phyloP scores from a whole-genome alignment of 352 stramenopile species.

The Blastocystis sp. region DNA sequence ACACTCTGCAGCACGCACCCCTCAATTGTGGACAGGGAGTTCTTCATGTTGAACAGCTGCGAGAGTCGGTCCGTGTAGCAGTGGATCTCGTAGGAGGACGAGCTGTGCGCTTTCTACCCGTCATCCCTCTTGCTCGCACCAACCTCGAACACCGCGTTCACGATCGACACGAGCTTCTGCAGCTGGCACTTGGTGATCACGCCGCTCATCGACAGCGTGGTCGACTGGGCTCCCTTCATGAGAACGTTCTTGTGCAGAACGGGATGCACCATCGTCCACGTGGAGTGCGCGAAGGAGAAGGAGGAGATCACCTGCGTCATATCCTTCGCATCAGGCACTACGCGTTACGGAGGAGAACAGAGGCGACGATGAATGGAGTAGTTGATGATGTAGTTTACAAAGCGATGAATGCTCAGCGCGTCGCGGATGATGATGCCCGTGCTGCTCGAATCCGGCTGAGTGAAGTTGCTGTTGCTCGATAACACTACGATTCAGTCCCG shows the following conservation, averaged over 20 bases:
- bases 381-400: slow-evolving; percentile 57
- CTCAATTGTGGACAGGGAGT: slow-evolving; percentile 65
- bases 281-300: slow-evolving; percentile 37
- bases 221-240: neutral
- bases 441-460: neutral
- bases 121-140: neutral
- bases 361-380: slow-evolving; percentile 46
- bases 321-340: slow-evolving; percentile 54
- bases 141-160: slow-evolving; percentile 43
- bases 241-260: slow-evolving; percentile 45
- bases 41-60: slow-evolving; percentile 41
- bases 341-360: neutral
- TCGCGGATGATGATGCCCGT: slow-evolving; percentile 19
- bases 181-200: slow-evolving; percentile 43
- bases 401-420: slow-evolving; percentile 23
- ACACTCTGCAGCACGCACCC: slow-evolving; percentile 16
- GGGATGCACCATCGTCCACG: neutral
- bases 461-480: slow-evolving; percentile 3
- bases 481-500: neutral
- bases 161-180: slow-evolving; percentile 16
- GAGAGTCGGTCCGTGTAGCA: slow-evolving; percentile 24
- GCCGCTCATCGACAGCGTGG: neutral
- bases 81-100: slow-evolving; percentile 8
- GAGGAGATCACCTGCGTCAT: slow-evolving; percentile 73
- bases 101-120: slow-evolving; percentile 15